These are phyloP conservation scores for Delitschia confertaspora DNA, from an alignment of 495 filamentous ascomycete genomes.

Conservation along the genomic window DNA sequence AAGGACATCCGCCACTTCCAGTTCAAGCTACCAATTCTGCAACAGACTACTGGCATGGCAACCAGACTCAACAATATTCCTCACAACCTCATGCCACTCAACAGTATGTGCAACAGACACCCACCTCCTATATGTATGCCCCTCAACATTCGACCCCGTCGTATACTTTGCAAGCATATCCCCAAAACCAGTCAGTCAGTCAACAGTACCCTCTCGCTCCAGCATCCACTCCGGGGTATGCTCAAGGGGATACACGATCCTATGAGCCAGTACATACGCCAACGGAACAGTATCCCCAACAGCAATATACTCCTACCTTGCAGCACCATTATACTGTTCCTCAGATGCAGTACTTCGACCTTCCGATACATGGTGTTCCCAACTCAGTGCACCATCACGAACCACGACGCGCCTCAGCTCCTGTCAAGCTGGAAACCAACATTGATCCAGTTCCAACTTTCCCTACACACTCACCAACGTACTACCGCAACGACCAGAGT, in stretches of 20 bases:
- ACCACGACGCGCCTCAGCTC: too few relatives aligned
- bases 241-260: neutral
- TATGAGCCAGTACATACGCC: neutral
- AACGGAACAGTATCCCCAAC: constrained; percentile 6
- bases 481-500: too few relatives aligned
- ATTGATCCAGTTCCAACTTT: too few relatives aligned
- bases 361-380: constrained; percentile 4
- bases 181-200: constrained; percentile 1
- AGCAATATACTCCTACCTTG: neutral
- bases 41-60: constrained; percentile 16
- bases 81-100: neutral
- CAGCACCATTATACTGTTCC: constrained; percentile 11
- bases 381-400: too few relatives aligned
- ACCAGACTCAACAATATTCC: constrained; percentile 5
- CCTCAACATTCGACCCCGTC: too few relatives aligned
- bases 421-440: too few relatives aligned
- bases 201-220: constrained; percentile 5
- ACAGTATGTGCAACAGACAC: neutral
- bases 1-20: constrained; percentile 8
- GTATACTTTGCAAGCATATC: constrained; percentile 7
- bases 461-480: too few relatives aligned
- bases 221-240: neutral
- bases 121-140: neutral
- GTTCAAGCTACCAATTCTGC: constrained; percentile 11
- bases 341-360: constrained; percentile 7